Percentiles rank a stretch among this genome's conserved stretches.
phyloP scores from a whole-genome alignment of 1,139 yeast species.

The Nakaseomyces uthaithaninus region DNA sequence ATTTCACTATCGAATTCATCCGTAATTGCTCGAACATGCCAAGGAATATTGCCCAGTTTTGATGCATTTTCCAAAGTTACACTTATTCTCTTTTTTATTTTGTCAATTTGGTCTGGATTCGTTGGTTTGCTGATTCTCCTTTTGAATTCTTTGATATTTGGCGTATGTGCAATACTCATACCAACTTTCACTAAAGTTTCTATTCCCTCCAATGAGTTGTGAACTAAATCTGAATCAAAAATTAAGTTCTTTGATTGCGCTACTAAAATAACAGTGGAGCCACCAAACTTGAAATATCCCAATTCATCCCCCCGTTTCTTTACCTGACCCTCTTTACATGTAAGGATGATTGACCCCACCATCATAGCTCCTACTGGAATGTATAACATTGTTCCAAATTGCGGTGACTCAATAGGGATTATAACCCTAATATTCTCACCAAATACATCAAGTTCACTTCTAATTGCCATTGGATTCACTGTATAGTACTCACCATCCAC shows the following conservation, averaged over 20 bases:
- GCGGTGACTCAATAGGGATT: slow-evolving; percentile 63
- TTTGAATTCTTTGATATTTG: slow-evolving; percentile 41
- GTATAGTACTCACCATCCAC: slow-evolving; percentile 91
- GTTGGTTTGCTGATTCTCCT: slow-evolving; percentile 44
- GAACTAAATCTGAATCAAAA: slow-evolving; percentile 67
- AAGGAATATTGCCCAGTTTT: slow-evolving; percentile 25
- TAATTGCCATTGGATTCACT: slow-evolving; percentile 93
- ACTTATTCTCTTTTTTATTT: slow-evolving; percentile 54
- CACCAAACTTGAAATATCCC: slow-evolving; percentile 95
- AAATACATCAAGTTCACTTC: slow-evolving; percentile 82
- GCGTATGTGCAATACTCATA: slow-evolving; percentile 79
- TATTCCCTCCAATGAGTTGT: slow-evolving; percentile 58
- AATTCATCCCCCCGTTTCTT: slow-evolving; percentile 71
- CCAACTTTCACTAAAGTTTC: slow-evolving; percentile 88
- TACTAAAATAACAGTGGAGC: slow-evolving; percentile 70
- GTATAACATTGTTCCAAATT: slow-evolving; percentile 70
- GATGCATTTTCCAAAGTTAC: slow-evolving; percentile 29
- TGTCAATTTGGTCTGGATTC: slow-evolving; percentile 44
- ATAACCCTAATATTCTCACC: slow-evolving; percentile 83
- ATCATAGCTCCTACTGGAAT: slow-evolving; percentile 96
- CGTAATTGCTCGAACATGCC: slow-evolving; percentile 28
- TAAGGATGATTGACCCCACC: slow-evolving; percentile 85
- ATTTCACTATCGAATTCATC: neutral
- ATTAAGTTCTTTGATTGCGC: slow-evolving; percentile 37
- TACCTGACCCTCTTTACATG: slow-evolving; percentile 52